Conservation (phyloP, 148 eudicot genomes). For the Tetragonia tetragonoides region DNA sequence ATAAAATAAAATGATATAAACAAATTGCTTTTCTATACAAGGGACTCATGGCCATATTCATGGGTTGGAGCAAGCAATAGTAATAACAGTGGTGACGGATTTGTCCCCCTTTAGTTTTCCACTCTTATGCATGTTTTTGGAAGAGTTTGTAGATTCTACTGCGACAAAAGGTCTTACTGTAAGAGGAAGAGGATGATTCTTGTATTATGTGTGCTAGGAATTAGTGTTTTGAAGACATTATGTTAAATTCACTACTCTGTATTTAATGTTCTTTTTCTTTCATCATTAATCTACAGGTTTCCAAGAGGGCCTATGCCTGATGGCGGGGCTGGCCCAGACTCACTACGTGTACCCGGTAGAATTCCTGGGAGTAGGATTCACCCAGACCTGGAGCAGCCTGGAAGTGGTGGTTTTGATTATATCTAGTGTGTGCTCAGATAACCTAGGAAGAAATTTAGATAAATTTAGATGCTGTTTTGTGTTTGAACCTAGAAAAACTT, state of each 20-base stretch:
- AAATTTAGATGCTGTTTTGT: background rate
- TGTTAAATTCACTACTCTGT: background rate
- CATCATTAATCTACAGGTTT: slow-evolving; percentile 30
- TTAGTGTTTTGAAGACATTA: background rate
- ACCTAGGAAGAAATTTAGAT: background rate
- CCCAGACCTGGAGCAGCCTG: slow-evolving; percentile 80
- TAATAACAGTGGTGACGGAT: background rate
- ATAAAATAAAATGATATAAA: background rate
- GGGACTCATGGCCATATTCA: no score
- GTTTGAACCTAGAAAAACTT: background rate
- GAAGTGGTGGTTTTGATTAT: slow-evolving; percentile 56
- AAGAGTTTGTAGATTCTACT: no score
- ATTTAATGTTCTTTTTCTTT: background rate
- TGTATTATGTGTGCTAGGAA: background rate
- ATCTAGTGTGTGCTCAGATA: slow-evolving; percentile 28
- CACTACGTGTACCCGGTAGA: slow-evolving; percentile 4
- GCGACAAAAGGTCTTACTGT: no score
- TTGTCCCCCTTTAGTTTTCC: background rate
- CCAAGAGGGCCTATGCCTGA: slow-evolving; percentile 44
- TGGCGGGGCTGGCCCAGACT: slow-evolving; percentile 13
- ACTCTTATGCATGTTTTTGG: no score
- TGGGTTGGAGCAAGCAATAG: background rate
- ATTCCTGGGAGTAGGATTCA: slow-evolving; percentile 53
- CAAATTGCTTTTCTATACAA: no score
- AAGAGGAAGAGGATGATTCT: background rate